Base-by-base conservation (phyloP, 2,329 filamentous ascomycete species). In the Juglanconis sp. region DNA sequence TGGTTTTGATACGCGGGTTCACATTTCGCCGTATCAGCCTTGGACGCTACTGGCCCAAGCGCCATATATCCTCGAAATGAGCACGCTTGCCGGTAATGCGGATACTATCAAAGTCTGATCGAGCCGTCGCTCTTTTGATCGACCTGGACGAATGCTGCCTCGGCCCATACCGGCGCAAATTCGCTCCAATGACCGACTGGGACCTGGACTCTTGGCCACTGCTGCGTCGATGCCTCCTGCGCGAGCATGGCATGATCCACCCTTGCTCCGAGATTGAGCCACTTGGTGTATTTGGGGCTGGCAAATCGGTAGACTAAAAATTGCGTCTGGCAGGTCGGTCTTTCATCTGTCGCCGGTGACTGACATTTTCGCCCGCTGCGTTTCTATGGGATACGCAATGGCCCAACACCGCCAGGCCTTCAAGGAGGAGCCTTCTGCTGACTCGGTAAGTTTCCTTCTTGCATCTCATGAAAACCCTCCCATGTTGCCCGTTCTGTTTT, bases 331-430 rank as follows among this genome's bases (percentile, higher is more conserved):
- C 32, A 56, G 53, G 15, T 38, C 24, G 44, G 32, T 11, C 34
- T n/a, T 47, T 13, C 32, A 34, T 17, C 15, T 32, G 36, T n/a
- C 35, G 5, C 30, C 46, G 24, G 32, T 24, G 24, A 32, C 17
- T 32, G 47, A 51, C 24, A 34, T 11, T 10, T 15, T 9, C 47
- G 35, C 5, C 48, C 42, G 38, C n/a, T 42, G 47, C 56, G 9
- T 31, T 48, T 58, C 56, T 63, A 77, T 77, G 75, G 73, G 76
- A 69, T 73, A 76, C 68, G 75, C 75, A 67, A 79, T 79, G 77
- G 75, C 75, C 65, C 76, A 77, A 65, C 75, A 76, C 65, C 75
- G 75, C 65, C 76, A 77, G 73, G 73, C 71, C 68, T 77, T 74
- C 62, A 78, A 79, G 66, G 76, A 78, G 65, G 77, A 79, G 67